These are phyloP conservation scores for Cystobasidium ongulense DNA, from an alignment of 768 basidiomycete genomes.

Conservation along the genomic window DNA sequence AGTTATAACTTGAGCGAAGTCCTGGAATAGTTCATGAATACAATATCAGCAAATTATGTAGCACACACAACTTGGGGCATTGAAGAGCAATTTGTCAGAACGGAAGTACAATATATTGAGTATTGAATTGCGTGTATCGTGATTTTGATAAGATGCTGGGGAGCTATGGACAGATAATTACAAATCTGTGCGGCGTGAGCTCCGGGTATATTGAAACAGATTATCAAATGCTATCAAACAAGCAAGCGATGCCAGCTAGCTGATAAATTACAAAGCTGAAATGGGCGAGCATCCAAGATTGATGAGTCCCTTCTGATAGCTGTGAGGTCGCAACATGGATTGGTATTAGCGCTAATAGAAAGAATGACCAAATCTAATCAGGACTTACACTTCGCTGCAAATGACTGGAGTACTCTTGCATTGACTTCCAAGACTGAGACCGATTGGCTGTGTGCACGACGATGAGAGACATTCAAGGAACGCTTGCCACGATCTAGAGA, in stretches of 20 bases:
- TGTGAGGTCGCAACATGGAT: not conserved
- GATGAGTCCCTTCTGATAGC: constrained; percentile 26
- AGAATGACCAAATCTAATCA: not conserved
- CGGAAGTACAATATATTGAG: not conserved
- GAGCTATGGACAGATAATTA: no score
- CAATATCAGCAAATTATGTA: no score
- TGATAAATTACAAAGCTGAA: not conserved
- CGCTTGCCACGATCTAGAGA: not conserved
- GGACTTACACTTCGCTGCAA: constrained; percentile 23
- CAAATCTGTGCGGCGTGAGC: no score
- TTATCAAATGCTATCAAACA: not conserved
- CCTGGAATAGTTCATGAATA: no score
- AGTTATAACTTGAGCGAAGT: not conserved
- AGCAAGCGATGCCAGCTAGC: not conserved
- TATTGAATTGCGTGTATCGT: no score
- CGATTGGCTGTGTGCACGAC: not conserved
- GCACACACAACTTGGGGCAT: no score
- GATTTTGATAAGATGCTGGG: no score
- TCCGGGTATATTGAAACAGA: no score
- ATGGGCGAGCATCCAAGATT: constrained; percentile 25
- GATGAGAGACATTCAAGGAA: not conserved
- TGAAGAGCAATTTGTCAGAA: not conserved
- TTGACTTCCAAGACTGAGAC: not conserved
- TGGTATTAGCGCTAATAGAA: not conserved
- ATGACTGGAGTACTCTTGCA: constrained; percentile 28